These are phyloP conservation scores for Heliamphora exappendiculata DNA, from an alignment of 148 eudicot species.

Conservation along the genomic window DNA sequence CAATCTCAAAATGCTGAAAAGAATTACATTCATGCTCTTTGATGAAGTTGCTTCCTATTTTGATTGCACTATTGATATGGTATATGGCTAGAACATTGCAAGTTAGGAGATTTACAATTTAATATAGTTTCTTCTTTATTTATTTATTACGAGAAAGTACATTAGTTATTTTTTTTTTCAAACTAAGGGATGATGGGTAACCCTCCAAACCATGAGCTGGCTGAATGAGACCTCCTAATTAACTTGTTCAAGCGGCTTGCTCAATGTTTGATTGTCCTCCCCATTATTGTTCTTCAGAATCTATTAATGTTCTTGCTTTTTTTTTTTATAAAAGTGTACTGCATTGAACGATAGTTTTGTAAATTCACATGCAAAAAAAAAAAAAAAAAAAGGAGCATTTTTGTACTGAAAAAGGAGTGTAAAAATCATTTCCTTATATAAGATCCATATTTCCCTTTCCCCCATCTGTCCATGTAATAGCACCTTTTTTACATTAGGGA, in stretches of 20 bases:
- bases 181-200: background rate
- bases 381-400: too few species aligned
- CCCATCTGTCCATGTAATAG: background rate
- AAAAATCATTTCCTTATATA: background rate
- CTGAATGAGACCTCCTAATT: too few species aligned
- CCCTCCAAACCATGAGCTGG: conserved; percentile 4
- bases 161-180: too few species aligned
- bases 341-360: too few species aligned
- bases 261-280: conserved; percentile 12
- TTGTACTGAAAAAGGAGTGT: background rate
- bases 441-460: too few species aligned
- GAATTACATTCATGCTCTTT: background rate
- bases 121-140: background rate
- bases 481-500: background rate
- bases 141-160: background rate
- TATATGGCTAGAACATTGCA: background rate
- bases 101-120: background rate
- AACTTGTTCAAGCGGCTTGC: too few species aligned
- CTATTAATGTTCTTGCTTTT: conserved; percentile 3
- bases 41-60: background rate
- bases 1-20: conserved; percentile 4
- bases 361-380: too few species aligned
- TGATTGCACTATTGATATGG: conserved; percentile 3
- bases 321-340: too few species aligned
- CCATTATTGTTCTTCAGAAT: background rate